Base-by-base conservation (phyloP, 768 basidiomycete species). In the Auricularia sp. region DNA sequence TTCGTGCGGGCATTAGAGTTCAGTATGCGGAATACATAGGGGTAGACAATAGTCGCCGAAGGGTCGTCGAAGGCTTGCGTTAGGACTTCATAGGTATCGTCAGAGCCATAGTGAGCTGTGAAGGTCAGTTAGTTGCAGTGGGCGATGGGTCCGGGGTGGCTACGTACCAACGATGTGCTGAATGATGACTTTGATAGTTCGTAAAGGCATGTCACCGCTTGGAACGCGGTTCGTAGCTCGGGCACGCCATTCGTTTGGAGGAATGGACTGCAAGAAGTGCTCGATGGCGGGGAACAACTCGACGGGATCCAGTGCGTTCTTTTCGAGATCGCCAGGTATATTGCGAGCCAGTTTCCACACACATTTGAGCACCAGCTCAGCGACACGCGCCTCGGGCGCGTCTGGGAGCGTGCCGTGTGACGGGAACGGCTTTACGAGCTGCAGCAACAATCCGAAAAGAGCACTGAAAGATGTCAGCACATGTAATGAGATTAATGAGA, bases 161-260 rank as follows among this genome's bases (percentile, higher is more conserved):
- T 18, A 84, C 94, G 79, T 68, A 95, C 94, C 90, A 69, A 98
- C 92, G 64, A 98, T 84, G 73, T 96, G 93, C 76, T 98, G 97
- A 42, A 99, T 91, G 69, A 99, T 92, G 51, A 97, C 95, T 79
- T 99, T 99, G 74, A 98, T 91, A 2, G 97, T 98, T 66, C 97
- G 81, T 65, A 99, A 75, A 2, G 97, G 97, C 95, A 98, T 95
- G 71, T 99, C 97, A 33, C 94, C 95, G 71, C 95, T 90, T 3
- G 97, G 95, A 1, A 98, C 85, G 67, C 88, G 90, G 72, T 91
- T 93, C 0, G 87, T 88, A 10, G 93, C 91, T 67, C 97, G 81
- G 12, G 90, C 87, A 62, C 96, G 86, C 93, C 95, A 99, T 74
- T 97, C 94, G 66, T 93, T 94, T 1, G 97, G 97, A 58, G 93